A percentile compares a stretch with the other conserved stretches of the same genome.
Conservation (phyloP, 1,284 basidiomycete genomes). For the Xerocomus amazonicus region DNA sequence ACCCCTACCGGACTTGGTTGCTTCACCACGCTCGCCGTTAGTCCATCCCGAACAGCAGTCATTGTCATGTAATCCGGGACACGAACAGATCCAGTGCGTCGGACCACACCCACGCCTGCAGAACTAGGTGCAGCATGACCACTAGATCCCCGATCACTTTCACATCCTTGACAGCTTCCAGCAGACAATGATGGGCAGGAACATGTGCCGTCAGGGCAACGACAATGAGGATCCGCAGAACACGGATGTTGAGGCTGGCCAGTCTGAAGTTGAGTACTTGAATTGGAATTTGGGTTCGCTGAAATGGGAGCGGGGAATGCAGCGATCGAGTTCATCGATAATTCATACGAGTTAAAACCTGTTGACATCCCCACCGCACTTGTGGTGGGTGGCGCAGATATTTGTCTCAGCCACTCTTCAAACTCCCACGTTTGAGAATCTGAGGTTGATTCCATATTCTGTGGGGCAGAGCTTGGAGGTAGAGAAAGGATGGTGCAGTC, state of each 20-base stretch:
- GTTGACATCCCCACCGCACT: conserved; percentile 18
- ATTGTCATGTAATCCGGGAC: conserved; percentile 35
- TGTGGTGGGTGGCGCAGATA: conserved; percentile 22
- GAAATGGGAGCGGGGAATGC: conserved; percentile 12
- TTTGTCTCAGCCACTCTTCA: conserved; percentile 50
- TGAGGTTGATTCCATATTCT: conserved; percentile 14
- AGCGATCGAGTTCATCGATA: conserved; percentile 24
- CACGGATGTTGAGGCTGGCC: conserved; percentile 18
- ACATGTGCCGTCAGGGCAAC: conserved; percentile 36
- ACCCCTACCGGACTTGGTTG: conserved; percentile 12
- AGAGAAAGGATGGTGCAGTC: conserved; percentile 55
- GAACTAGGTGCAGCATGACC: not conserved
- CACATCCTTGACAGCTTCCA: conserved; percentile 34
- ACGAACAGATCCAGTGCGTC: conserved; percentile 21
- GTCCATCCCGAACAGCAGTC: conserved; percentile 29
- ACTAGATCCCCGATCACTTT: conserved; percentile 22
- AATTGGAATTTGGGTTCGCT: conserved; percentile 10
- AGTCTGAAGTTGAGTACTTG: conserved; percentile 5
- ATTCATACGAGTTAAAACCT: conserved; percentile 27
- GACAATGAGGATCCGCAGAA: conserved; percentile 32
- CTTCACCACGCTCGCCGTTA: conserved; percentile 23
- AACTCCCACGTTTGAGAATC: conserved; percentile 37
- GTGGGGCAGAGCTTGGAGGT: conserved; percentile 34
- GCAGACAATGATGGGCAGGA: conserved; percentile 34
- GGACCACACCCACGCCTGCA: conserved; percentile 1